phyloP scores from a whole-genome alignment of 805 yeast genomes.

The Myxozyma sirexii region DNA sequence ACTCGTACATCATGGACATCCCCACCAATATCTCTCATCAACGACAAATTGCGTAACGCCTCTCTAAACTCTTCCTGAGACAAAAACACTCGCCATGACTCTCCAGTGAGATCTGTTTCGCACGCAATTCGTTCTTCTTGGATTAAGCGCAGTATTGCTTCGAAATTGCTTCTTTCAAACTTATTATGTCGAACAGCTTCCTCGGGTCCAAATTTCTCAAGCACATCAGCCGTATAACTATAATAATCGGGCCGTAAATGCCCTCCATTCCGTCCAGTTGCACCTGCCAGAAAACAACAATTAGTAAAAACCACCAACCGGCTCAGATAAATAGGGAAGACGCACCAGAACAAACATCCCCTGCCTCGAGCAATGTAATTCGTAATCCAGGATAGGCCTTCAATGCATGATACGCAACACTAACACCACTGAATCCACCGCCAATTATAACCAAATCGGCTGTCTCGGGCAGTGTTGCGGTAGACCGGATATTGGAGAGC shows the following conservation, averaged over 20 bases:
- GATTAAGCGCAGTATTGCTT: slow-evolving; percentile 43
- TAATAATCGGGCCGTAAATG: slow-evolving; percentile 48
- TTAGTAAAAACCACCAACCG: slow-evolving; percentile 36
- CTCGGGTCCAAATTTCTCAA: slow-evolving; percentile 36
- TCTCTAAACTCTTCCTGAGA: slow-evolving; percentile 26
- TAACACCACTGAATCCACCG: slow-evolving; percentile 51
- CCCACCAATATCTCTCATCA: slow-evolving; percentile 28
- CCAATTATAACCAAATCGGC: slow-evolving; percentile 50
- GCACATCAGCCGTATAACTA: slow-evolving; percentile 9
- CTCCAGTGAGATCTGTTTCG: slow-evolving; percentile 44
- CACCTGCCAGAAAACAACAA: slow-evolving; percentile 38
- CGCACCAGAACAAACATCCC: slow-evolving; percentile 46
- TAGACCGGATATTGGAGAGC: slow-evolving; percentile 16
- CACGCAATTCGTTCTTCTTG: slow-evolving; percentile 46
- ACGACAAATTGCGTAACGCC: slow-evolving; percentile 21
- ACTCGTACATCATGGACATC: slow-evolving; percentile 27
- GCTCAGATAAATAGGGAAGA: too few species aligned
- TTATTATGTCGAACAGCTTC: slow-evolving; percentile 46
- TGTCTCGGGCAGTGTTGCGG: slow-evolving; percentile 42
- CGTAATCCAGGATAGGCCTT: slow-evolving; percentile 36
- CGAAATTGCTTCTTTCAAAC: slow-evolving; percentile 46
- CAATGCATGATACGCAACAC: slow-evolving; percentile 46
- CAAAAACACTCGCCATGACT: slow-evolving; percentile 39
- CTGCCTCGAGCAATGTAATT: slow-evolving; percentile 48
- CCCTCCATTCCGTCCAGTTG: slow-evolving; percentile 56